Conservation (phyloP, 2,329 filamentous ascomycete genomes). For the Curvularia verruculosa region DNA sequence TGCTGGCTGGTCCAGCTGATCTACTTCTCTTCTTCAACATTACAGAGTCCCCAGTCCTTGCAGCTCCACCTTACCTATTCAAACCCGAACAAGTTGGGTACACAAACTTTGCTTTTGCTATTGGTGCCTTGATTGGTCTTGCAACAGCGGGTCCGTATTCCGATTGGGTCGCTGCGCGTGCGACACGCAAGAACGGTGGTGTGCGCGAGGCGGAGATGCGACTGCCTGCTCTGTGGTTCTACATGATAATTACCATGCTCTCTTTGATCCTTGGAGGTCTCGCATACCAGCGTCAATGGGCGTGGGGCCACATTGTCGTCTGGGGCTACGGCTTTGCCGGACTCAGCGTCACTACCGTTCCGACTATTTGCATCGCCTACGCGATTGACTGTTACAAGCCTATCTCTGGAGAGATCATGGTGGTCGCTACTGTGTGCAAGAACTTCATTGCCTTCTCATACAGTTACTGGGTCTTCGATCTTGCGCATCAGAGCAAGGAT, state of each 20-base stretch:
- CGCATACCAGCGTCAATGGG: conserved; percentile 57
- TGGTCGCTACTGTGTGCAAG: conserved; percentile 53
- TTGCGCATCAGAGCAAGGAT: conserved; percentile 41
- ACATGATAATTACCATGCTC: conserved; percentile 58
- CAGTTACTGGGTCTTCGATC: conserved; percentile 52
- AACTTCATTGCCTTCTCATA: conserved; percentile 54
- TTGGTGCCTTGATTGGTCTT: conserved; percentile 62
- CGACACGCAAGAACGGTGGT: conserved; percentile 60
- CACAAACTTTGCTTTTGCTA: conserved; percentile 54
- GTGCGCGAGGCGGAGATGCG: conserved; percentile 66
- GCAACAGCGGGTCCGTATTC: conserved; percentile 61
- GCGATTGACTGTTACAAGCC: conserved; percentile 57
- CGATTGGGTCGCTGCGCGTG: conserved; percentile 63
- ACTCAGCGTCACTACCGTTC: conserved; percentile 51
- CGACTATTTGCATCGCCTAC: conserved; percentile 54
- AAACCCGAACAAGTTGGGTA: conserved; percentile 55
- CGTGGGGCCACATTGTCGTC: conserved; percentile 57
- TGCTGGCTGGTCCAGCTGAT: conserved; percentile 48
- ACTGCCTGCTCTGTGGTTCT: conserved; percentile 54
- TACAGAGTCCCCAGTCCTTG: conserved; percentile 57
- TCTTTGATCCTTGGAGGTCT: conserved; percentile 57
- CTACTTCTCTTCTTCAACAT: conserved; percentile 58
- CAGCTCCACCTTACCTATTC: conserved; percentile 55
- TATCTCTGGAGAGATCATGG: conserved; percentile 55
- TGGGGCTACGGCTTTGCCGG: conserved; percentile 56